A percentile compares a stretch with the other conserved stretches of the same genome.
Conservation (phyloP, 1,284 basidiomycete genomes). For the Moesziomyces sp. region DNA sequence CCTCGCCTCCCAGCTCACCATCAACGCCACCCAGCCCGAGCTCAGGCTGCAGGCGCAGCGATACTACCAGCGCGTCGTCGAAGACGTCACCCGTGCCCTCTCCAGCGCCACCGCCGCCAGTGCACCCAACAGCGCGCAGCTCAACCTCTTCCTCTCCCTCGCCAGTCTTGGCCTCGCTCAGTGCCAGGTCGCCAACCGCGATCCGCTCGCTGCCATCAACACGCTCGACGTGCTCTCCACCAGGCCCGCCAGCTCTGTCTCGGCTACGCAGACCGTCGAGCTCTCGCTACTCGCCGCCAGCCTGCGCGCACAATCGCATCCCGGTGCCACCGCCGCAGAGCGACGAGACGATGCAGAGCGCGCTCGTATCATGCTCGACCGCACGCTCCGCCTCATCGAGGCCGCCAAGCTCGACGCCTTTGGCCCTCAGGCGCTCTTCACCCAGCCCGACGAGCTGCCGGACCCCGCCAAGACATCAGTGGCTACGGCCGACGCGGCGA, state of each 20-base stretch:
- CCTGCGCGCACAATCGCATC: constrained; percentile 54
- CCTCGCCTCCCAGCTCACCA: constrained; percentile 52
- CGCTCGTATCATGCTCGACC: constrained; percentile 60
- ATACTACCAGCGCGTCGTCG: constrained; percentile 58
- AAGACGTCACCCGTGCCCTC: constrained; percentile 47
- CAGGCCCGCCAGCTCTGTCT: constrained; percentile 33
- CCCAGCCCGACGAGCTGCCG: constrained; percentile 37
- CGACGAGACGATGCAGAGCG: constrained; percentile 45
- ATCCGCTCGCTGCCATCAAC: constrained; percentile 56
- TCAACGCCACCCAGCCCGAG: constrained; percentile 45
- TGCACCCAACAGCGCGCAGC: constrained; percentile 24
- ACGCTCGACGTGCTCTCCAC: constrained; percentile 58
- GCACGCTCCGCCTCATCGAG: constrained; percentile 54
- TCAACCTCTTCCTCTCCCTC: constrained; percentile 53
- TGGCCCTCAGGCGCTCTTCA: constrained; percentile 27
- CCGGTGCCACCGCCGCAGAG: constrained; percentile 55
- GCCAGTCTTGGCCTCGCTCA: constrained; percentile 64
- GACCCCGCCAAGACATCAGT: constrained; percentile 14
- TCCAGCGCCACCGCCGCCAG: constrained; percentile 18
- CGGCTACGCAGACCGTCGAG: constrained; percentile 51
- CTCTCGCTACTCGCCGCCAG: constrained; percentile 56
- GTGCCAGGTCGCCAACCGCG: constrained; percentile 57
- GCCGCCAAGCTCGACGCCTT: constrained; percentile 47
- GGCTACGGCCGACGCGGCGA: constrained; percentile 24
- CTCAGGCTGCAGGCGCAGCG: constrained; percentile 56